These are phyloP conservation scores for Baorangia bicolor DNA, from an alignment of 768 basidiomycete genomes.

Conservation along the genomic window DNA sequence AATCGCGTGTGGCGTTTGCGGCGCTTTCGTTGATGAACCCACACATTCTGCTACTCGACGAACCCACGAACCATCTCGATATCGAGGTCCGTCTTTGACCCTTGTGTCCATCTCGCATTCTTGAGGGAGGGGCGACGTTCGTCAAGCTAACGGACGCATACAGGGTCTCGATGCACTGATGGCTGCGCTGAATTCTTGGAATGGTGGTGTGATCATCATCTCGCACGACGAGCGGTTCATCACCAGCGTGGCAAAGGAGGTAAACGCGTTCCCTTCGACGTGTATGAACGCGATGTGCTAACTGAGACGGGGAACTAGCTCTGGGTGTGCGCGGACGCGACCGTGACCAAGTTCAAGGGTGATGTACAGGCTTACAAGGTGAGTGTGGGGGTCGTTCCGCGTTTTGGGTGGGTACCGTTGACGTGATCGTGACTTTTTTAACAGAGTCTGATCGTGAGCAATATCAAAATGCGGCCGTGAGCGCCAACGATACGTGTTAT, in stretches of 20 bases:
- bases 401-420: background rate
- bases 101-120: background rate
- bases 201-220: constrained; percentile 89
- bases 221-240: constrained; percentile 97
- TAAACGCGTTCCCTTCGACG: constrained; percentile 22
- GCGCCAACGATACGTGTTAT: background rate
- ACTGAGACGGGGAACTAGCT: constrained; percentile 46
- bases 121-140: background rate
- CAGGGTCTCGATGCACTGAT: constrained; percentile 95
- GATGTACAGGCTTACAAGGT: constrained; percentile 94
- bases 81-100: constrained; percentile 59
- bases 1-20: constrained; percentile 93
- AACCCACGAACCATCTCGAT: constrained; percentile 97
- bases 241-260: constrained; percentile 84
- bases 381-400: constrained; percentile 6
- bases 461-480: constrained; percentile 57
- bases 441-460: constrained; percentile 74
- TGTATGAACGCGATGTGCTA: background rate
- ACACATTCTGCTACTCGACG: constrained; percentile 91
- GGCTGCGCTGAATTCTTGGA: constrained; percentile 75
- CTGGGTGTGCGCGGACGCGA: constrained; percentile 89
- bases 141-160: constrained; percentile 1
- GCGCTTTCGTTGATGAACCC: constrained; percentile 82
- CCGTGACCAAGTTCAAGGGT: constrained; percentile 79
- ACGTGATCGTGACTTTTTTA: background rate